Evolutionary conservation across 768 basidiomycete genomes (phyloP), one percentile per base, ranked within the genome.

Genomic region (Tubosaeta brunneosetosa): DNA sequence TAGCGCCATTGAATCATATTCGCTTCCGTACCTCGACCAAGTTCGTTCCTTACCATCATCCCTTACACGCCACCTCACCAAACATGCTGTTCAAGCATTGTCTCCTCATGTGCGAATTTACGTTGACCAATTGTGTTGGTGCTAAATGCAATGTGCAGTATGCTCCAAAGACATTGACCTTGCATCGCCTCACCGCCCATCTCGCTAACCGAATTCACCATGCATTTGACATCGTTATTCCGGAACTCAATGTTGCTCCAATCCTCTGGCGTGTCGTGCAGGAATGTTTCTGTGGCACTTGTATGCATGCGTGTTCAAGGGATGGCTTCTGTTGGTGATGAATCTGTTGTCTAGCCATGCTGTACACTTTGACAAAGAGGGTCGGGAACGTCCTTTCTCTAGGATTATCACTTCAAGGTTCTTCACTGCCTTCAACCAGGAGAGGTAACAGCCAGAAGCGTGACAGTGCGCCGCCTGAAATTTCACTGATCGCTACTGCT

Each of bases 11-110:
- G 88, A 93, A 64, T 71, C 72, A 31, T 85, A 88, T 62, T 74
- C 83, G 33, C 74, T 97, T 37, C 92, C 91, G 2, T 94, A 93
- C 70, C 74, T 97, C 38, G 87, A 92, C 58, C 78, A 82, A 31
- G 67, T 82, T 31, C 78, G 80, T 31, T 62, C 81, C 32, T 70
- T 95, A 7, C 88, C 91, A 1, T 55, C 53, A 31, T 73, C 70
- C 16, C 80, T 94, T 78, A 74, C 74, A 2, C 61, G 67, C 37
- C 91, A 92, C 71, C 80, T 95, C 47, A 86, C 85, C 29, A 86
- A 85, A 68, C 80, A 88, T 54, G 81, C 76, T 42, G 71, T 76
- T 31, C 78, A 77, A 64, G 83, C 85, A 26, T 71, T 92, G 57
- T 85, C 85, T 43, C 90, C 91, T 44, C 71, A 74, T 60, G 91